Evolutionary conservation across 108 stramenopile species (phyloP), one percentile per base, ranked within the genome.

Genomic region (Pseudonitzschia multistriata): DNA sequence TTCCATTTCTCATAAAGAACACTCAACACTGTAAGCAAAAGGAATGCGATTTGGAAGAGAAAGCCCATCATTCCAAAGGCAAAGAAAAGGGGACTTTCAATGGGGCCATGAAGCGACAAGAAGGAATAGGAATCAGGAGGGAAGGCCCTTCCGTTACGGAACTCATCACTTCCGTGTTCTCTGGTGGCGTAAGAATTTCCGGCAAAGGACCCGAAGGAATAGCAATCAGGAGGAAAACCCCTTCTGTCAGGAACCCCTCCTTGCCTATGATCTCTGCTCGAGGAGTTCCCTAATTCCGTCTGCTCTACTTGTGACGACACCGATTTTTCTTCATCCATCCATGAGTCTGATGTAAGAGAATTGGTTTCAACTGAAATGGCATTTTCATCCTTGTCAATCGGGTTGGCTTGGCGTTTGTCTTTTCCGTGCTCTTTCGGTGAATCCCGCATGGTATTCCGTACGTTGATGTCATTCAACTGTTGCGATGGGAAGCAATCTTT

Each of bases 21-120:
- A 59, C 57, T 37, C 0, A 59, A 4, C 3, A 59, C 31, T 13
- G n/a, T 33, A 0, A 30, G 31, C 6, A 33, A 7, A 30, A 59
- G 31, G 57, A 59, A 59, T 59, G 33, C 11, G 4, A 59, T 34
- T 35, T 59, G 57, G 13, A 59, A 59, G 33, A 30, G 0, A n/a
- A 35, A 59, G 3, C 33, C 57, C 57, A 59, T 59, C 19, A 59
- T 30, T 21, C 57, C 57, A 59, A 22, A 33, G 7, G 11, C 10
- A 59, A 59, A 59, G n/a, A 59, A 59, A 10, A 0, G 0, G 29
- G 21, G 8, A 33, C 35, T 59, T 13, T 35, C 57, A 5, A 30
- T 5, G 7, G 57, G 57, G 6, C 57, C 57, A 15, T 59, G 57
- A 30, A 59, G 57, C 6, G 57, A 59, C 29, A 59, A 33, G n/a